Base-by-base conservation (phyloP, 2,329 filamentous ascomycete species). In the Fusarium piperis region DNA sequence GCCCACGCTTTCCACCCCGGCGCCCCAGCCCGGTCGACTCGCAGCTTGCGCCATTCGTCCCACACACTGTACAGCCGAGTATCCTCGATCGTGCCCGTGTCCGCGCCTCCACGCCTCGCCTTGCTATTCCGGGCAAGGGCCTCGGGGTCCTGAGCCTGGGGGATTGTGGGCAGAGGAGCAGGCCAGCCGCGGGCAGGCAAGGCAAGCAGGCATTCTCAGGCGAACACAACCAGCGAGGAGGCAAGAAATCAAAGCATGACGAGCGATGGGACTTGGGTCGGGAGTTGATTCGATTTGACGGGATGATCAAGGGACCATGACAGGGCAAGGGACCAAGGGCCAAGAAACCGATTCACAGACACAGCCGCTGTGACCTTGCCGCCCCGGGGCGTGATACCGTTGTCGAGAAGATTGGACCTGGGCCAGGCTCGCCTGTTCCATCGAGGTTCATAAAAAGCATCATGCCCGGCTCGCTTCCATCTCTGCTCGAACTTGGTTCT, bases 51-150 rank as follows among this genome's bases (percentile, higher is more conserved):
- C 75, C 75, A 77, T 77, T 51, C 74, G 75, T 77, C 75, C 75
- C 75, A 77, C 75, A 76, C 74, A 71, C 69, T 77, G 75, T 75
- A 75, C 71, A 75, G 73, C 75, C 74, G 75, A 77, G 71, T 73
- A 74, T 64, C 63, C 70, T 71, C 71, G 70, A 76, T 76, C 66
- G 72, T 65, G 73, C 61, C 73, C 72, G 63, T 74, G 72, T 75
- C 71, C 67, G 67, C 72, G 58, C 68, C 73, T 77, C 74, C 74
- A 77, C 64, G 74, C 67, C 74, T 75, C 65, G 65, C 66, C 70
- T 73, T 76, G 64, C 73, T 73, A 60, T 74, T 72, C 72, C 59
- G 41, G 75, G 71, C 53, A 67, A 73, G 67, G 62, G 61, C 66
- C 59, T 65, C 63, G 64, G 63, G 52, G 48, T 44, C 64, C 48